phyloP scores from a whole-genome alignment of 2,329 filamentous ascomycete species.

The Cladosporium sp. region DNA sequence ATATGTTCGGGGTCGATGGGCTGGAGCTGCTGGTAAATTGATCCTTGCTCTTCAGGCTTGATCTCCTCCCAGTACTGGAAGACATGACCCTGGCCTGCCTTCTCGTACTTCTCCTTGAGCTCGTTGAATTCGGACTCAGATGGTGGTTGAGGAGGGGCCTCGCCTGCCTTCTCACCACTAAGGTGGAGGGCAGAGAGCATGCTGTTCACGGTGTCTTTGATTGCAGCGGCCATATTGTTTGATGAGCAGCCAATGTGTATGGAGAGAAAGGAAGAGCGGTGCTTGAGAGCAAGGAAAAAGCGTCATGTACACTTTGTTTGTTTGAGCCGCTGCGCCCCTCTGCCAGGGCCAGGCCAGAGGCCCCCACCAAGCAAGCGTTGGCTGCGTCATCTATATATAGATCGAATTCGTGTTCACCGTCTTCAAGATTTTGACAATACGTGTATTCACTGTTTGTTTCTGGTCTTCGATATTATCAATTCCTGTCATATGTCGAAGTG shows the following conservation, averaged over 20 bases:
- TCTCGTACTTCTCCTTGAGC: conserved; percentile 68
- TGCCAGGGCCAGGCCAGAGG: neutral
- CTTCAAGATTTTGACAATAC: too few relatives aligned
- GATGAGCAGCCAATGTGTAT: neutral
- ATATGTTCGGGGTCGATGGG: conserved; percentile 80
- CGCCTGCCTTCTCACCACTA: conserved; percentile 31
- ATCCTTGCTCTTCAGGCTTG: conserved; percentile 65
- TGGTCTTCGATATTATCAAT: too few relatives aligned
- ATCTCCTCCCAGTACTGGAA: conserved; percentile 86
- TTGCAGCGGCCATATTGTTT: conserved; percentile 36
- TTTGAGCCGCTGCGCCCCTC: neutral
- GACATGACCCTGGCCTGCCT: conserved; percentile 71
- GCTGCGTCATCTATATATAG: too few relatives aligned
- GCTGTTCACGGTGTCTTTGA: conserved; percentile 37
- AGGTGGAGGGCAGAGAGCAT: conserved; percentile 41
- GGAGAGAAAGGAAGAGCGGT: neutral
- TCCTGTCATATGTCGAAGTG: too few relatives aligned
- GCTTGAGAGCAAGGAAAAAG: neutral
- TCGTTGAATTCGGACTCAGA: conserved; percentile 62
- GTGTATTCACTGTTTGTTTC: too few relatives aligned
- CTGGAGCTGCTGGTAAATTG: conserved; percentile 76
- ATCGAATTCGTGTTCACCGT: too few relatives aligned
- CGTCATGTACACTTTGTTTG: neutral
- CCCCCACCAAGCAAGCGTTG: neutral
- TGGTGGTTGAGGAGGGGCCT: conserved; percentile 46